phyloP scores from a whole-genome alignment of 352 stramenopile genomes.

The Phytophthora chlamydospora region DNA sequence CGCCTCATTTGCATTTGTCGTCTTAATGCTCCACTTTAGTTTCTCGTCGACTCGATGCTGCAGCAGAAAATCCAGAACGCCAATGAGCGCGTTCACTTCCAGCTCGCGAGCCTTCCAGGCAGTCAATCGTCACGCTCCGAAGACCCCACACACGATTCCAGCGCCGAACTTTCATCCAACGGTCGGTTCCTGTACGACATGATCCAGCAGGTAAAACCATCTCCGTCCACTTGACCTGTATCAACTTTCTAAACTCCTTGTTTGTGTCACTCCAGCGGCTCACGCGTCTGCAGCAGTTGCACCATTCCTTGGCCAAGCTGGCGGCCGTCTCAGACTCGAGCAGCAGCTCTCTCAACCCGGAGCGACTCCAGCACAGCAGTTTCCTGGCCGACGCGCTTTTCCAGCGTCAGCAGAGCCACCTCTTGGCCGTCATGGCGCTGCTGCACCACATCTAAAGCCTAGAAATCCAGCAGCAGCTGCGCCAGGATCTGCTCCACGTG shows the following conservation, averaged over 20 bases:
- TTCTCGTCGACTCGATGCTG: constrained; percentile 60
- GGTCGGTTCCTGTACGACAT: constrained; percentile 58
- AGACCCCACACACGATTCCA: background rate
- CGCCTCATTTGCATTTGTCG: background rate
- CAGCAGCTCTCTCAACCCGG: constrained; percentile 33
- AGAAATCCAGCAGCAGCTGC: constrained; percentile 84
- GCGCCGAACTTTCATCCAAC: constrained; percentile 35
- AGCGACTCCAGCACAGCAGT: constrained; percentile 53
- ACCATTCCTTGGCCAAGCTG: constrained; percentile 64
- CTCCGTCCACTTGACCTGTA: background rate
- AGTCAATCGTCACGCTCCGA: background rate
- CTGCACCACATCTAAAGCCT: constrained; percentile 26
- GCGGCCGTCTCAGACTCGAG: constrained; percentile 34
- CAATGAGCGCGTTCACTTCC: constrained; percentile 39
- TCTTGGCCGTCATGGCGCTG: constrained; percentile 33
- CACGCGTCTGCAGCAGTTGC: constrained; percentile 62
- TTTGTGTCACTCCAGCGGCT: constrained; percentile 44
- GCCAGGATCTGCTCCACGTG: constrained; percentile 85
- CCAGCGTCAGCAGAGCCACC: constrained; percentile 44
- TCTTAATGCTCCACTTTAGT: constrained; percentile 27
- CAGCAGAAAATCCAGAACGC: constrained; percentile 65
- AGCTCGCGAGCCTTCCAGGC: constrained; percentile 25
- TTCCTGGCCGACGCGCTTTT: constrained; percentile 56
- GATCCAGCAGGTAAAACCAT: constrained; percentile 58
- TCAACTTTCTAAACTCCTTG: background rate